These are phyloP conservation scores for Nannochloris sp. DNA, from an alignment of 139 green algal species.

Conservation along the genomic window DNA sequence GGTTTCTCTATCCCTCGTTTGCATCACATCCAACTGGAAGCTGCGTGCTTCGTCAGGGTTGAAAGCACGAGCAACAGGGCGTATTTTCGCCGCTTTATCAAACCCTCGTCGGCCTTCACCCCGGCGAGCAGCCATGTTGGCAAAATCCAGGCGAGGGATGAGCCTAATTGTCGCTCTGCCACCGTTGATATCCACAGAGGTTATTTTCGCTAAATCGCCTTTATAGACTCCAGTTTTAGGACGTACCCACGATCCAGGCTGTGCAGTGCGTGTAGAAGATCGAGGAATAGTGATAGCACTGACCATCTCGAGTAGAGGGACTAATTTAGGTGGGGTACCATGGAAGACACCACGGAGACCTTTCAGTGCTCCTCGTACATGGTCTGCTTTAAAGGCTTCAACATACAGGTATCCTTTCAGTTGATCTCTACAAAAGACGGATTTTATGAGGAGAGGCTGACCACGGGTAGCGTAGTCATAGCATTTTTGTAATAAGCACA, in stretches of 20 bases:
- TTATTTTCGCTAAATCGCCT: slow-evolving; percentile 83
- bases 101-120: slow-evolving; percentile 1
- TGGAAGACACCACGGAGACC: slow-evolving; percentile 75
- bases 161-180: slow-evolving; percentile 52
- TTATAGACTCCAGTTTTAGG: slow-evolving; percentile 80
- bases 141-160: slow-evolving; percentile 80
- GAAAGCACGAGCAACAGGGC: slow-evolving; percentile 50
- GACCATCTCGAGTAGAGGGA: slow-evolving; percentile 90
- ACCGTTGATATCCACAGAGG: slow-evolving; percentile 63
- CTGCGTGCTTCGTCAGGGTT: slow-evolving; percentile 47
- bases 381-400: slow-evolving; percentile 83
- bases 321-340: slow-evolving; percentile 50
- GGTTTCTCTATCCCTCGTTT: not conserved
- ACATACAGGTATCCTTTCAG: slow-evolving; percentile 95
- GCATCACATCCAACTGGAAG: slow-evolving; percentile 6
- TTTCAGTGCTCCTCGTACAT: slow-evolving; percentile 79
- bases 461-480: slow-evolving; percentile 35
- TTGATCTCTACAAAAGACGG: slow-evolving; percentile 83
- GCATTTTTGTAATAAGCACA: slow-evolving; percentile 73
- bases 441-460: slow-evolving; percentile 79
- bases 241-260: slow-evolving; percentile 73
- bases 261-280: slow-evolving; percentile 6
- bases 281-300: slow-evolving; percentile 67
- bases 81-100: slow-evolving; percentile 48
- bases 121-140: slow-evolving; percentile 24